phyloP scores from a whole-genome alignment of 106 monocot species.

The Dendrobium officinale region DNA sequence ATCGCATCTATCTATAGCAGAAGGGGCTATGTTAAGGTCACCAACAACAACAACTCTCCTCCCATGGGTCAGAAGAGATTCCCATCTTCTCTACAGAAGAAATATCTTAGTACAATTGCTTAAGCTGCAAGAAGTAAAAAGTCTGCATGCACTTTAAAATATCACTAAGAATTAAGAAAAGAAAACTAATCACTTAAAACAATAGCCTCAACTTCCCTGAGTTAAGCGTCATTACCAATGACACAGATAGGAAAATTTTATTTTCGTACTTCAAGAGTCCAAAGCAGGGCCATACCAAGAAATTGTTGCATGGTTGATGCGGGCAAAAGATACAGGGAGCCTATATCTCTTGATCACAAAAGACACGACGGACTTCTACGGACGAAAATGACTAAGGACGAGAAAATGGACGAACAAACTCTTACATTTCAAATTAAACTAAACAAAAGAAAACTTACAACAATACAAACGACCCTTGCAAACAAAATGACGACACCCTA shows the following conservation, averaged over 20 bases:
- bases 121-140: not conserved
- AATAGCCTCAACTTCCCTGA: not conserved
- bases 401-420: too few species aligned
- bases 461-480: too few species aligned
- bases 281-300: not conserved
- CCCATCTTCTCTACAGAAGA: constrained; percentile 84
- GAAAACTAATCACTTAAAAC: not conserved
- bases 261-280: not conserved
- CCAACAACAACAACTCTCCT: constrained; percentile 88
- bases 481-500: too few species aligned
- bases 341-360: too few species aligned
- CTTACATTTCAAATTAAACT: too few species aligned
- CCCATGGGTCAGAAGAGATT: constrained; percentile 53
- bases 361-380: too few species aligned
- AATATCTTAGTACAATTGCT: not conserved
- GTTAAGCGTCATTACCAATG: not conserved
- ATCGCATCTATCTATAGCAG: constrained; percentile 84
- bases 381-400: too few species aligned
- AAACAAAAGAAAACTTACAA: too few species aligned
- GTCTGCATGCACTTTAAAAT: not conserved
- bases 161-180: not conserved
- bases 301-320: too few species aligned
- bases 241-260: not conserved
- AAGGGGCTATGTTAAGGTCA: constrained; percentile 95
- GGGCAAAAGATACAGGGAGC: too few species aligned